phyloP scores from a whole-genome alignment of 441 rosid genomes.

The Adansonia grandidieri region DNA sequence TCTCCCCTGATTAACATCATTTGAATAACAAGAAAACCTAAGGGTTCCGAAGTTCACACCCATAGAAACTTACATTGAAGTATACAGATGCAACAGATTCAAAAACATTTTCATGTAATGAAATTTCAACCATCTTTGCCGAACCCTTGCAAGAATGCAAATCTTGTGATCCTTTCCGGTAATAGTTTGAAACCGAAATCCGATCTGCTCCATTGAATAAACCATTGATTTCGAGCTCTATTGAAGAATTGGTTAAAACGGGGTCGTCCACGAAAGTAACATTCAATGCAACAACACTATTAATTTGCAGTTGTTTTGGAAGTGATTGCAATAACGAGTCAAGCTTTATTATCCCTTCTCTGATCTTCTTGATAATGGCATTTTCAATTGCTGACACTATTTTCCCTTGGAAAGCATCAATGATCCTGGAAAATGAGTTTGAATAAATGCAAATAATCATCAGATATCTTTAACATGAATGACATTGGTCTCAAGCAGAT shows the following conservation, averaged over 20 bases:
- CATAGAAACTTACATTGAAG: conserved; percentile 62
- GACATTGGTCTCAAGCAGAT: not conserved
- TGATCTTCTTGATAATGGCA: conserved; percentile 52
- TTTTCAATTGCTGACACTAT: conserved; percentile 64
- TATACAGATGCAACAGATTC: conserved; percentile 65
- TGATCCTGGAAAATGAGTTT: conserved; percentile 47
- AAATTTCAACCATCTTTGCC: conserved; percentile 62
- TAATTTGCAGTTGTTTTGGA: conserved; percentile 60
- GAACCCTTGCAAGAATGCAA: conserved; percentile 36
- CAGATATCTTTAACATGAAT: not conserved
- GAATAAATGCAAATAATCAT: conserved; percentile 24
- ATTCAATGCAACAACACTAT: conserved; percentile 63
- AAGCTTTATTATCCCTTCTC: conserved; percentile 65
- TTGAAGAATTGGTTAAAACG: conserved; percentile 53
- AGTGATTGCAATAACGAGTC: conserved; percentile 63
- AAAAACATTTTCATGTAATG: conserved; percentile 63
- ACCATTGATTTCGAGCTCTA: conserved; percentile 64
- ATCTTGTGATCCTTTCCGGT: conserved; percentile 29
- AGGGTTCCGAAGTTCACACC: not conserved
- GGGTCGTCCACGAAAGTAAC: conserved; percentile 65
- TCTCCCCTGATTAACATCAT: too few species aligned
- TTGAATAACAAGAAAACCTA: not conserved
- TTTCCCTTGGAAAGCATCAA: conserved; percentile 66
- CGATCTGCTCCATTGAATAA: conserved; percentile 48
- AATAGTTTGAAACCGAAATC: conserved; percentile 31